Conservation (phyloP, 1,139 yeast species). For the Lodderomyces parapsilosis region DNA sequence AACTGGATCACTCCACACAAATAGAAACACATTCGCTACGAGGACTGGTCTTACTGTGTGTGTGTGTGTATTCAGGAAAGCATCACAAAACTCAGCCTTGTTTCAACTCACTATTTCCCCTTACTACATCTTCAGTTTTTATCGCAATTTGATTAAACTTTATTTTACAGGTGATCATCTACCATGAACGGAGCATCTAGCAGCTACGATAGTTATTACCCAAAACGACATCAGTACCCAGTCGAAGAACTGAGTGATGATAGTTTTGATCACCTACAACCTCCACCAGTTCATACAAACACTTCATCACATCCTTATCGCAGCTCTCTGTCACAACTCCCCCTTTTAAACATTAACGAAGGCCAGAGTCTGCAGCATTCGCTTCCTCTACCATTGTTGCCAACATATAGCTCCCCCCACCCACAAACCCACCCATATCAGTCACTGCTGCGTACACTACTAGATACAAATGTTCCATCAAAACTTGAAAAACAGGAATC, state of each 20-base stretch:
- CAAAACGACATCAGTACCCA: not conserved
- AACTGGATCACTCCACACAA: no score
- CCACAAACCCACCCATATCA: not conserved
- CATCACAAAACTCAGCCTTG: not conserved
- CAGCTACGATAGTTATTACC: not conserved
- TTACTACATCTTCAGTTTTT: not conserved
- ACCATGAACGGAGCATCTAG: not conserved
- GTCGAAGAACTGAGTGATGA: conserved; percentile 1
- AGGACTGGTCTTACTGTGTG: no score
- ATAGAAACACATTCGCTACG: no score
- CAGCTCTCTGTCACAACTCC: not conserved
- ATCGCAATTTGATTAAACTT: not conserved
- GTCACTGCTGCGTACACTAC: conserved; percentile 2
- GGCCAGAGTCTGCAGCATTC: not conserved
- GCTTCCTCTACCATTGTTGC: not conserved
- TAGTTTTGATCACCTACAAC: not conserved
- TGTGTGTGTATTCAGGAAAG: no score
- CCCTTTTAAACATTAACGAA: not conserved
- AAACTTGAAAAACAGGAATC: not conserved
- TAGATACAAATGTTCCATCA: not conserved
- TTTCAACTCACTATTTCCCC: not conserved
- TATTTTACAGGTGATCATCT: not conserved
- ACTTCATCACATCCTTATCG: not conserved
- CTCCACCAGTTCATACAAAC: not conserved
- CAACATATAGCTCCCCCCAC: not conserved